Conservation (phyloP, 495 filamentous ascomycete genomes). For the Astrothelium macrocarpum region DNA sequence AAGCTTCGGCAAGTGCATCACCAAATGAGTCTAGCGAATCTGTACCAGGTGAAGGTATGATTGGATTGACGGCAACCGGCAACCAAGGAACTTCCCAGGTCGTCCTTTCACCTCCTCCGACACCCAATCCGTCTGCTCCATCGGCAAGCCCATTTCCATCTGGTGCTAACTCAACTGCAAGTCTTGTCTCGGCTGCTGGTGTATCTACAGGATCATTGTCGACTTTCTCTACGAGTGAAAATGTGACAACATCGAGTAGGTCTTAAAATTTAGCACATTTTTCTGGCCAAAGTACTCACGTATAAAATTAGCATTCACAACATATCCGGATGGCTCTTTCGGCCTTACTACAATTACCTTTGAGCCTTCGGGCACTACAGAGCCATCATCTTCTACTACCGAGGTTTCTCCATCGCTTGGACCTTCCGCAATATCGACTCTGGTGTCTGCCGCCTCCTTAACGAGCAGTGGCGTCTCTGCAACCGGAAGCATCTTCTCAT, state of each 20-base stretch:
- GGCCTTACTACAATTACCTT: background rate
- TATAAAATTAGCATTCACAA: background rate
- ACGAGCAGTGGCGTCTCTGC: background rate
- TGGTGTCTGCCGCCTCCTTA: background rate
- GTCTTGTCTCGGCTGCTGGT: background rate
- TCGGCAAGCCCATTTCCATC: background rate
- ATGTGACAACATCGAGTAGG: background rate
- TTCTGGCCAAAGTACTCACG: background rate
- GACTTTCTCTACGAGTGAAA: background rate
- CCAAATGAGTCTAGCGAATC: background rate
- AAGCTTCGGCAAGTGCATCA: background rate
- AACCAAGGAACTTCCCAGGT: background rate
- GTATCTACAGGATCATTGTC: background rate
- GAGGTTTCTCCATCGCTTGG: background rate
- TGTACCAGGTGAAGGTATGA: background rate
- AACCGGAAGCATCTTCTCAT: background rate
- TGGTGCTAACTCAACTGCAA: background rate
- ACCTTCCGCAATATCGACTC: background rate
- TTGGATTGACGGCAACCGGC: background rate
- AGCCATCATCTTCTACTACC: background rate
- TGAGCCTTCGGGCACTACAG: background rate
- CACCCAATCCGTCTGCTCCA: background rate
- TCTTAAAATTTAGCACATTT: background rate
- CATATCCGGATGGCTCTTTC: background rate
- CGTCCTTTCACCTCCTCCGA: background rate